These are phyloP conservation scores for Dryas octopetala DNA, from an alignment of 306 rosid genomes.

Conservation along the genomic window DNA sequence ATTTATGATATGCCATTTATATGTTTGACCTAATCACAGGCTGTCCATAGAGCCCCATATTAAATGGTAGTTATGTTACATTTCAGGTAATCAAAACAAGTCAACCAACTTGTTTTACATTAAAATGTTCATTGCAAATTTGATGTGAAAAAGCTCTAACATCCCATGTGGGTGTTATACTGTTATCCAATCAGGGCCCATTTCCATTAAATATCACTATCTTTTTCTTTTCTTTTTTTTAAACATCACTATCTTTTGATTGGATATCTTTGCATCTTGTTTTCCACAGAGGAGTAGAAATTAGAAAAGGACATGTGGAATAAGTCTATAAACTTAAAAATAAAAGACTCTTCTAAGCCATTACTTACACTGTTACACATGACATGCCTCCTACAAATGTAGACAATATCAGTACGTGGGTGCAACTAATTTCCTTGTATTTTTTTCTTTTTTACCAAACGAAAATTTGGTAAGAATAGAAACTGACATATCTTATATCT, in stretches of 20 bases:
- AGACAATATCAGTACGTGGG: too few species aligned
- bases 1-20: slow-evolving; percentile 43
- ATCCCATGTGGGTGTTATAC: slow-evolving; percentile 51
- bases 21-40: slow-evolving; percentile 59
- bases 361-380: too few species aligned
- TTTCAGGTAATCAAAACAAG: slow-evolving; percentile 43
- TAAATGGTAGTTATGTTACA: slow-evolving; percentile 44
- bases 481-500: neutral
- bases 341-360: too few species aligned
- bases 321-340: neutral
- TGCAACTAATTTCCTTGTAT: too few species aligned
- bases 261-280: slow-evolving; percentile 29
- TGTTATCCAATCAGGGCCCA: slow-evolving; percentile 41
- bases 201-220: slow-evolving; percentile 38
- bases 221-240: neutral
- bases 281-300: slow-evolving; percentile 29
- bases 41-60: slow-evolving; percentile 49
- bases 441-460: too few species aligned
- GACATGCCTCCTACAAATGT: too few species aligned
- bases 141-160: slow-evolving; percentile 45
- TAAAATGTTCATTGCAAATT: slow-evolving; percentile 32
- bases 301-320: slow-evolving; percentile 31
- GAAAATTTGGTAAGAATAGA: too few species aligned
- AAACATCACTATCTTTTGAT: slow-evolving; percentile 37
- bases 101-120: slow-evolving; percentile 47